Evolutionary conservation across 2,329 filamentous ascomycete species (phyloP), one percentile per base, ranked within the genome.

Genomic region (Ophiostoma piceae): DNA sequence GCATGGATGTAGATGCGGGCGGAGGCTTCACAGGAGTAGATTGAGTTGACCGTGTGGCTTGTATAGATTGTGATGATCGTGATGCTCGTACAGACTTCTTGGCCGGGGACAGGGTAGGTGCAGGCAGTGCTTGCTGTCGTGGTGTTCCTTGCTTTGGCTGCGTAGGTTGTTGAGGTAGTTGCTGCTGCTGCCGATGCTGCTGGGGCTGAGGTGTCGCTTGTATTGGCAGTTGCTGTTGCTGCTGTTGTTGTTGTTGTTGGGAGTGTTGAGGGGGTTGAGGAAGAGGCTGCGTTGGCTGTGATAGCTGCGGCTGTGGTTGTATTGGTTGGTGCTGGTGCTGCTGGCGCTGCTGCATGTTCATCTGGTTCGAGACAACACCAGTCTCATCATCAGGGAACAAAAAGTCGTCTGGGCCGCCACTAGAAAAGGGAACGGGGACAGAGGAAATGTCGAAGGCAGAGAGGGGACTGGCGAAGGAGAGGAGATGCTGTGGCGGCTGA

Each of bases 331-430:
- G 68, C 32, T 51, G 43, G 6, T 64, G 32, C n/a, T 22, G 68
- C 7, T 32, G 14, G 66, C 41, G 51, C 19, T 69, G 41, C n/a
- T 67, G 67, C 7, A 29, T 39, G 9, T 62, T 51, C 26, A 67
- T 19, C 39, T 67, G 71, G 43, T 37, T 67, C 0, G 67, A 67
- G 22, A 68, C n/a, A n/a, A 71, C 41, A 19, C 43, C 67, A 3
- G 69, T 68, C 67, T 74, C 73, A 41, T 74, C 73, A 43, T 74
- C 73, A 1, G 73, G 73, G 32, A 74, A 74, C 3, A 74, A 66
- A 8, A 74, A 67, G 57, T 74, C 73, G 47, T 72, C 69, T 4
- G 73, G 72, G 0, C 72, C 71, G 47, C 8, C 35, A 6, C 69
- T 57, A 1, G 51, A 2, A 51, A 70, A 72, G 26, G 37, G n/a